Evolutionary conservation across 1,139 yeast species (phyloP), one percentile per base, ranked within the genome.

Genomic region (Yarrowia galli): DNA sequence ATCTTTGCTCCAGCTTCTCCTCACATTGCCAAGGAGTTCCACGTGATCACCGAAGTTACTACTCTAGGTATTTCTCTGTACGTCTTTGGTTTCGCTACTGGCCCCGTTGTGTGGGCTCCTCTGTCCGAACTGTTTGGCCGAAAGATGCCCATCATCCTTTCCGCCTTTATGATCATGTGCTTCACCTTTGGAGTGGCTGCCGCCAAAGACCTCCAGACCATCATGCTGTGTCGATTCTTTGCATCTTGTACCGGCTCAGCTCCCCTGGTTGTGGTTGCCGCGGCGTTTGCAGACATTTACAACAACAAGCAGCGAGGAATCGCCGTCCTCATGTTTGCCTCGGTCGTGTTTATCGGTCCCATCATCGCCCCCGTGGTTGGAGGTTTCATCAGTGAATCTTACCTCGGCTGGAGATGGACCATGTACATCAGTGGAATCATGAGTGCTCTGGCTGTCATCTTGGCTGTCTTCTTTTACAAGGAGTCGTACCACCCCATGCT

Each of bases 71-170:
- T 90, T 15, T 86, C 96, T 0, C 80, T 91, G 36, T 91, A 85
- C 73, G 96, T 91, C 23, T 74, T 89, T 54, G 97, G 97, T 23
- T 90, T 90, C 76, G 96, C 96, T 0, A 83, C 89, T 0, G 96
- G 97, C 20, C 97, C 97, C 9, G 80, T 89, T 46, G 72, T 89
- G 48, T 91, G 91, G 87, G 96, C 95, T 23, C 97, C 97, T 6
- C 75, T 90, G 58, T 88, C 93, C 10, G 96, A 89, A 76, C 75
- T 89, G 65, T 87, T 83, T 72, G 97, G 97, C 66, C 84, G 97
- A 77, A 84, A 84, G 74, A 76, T 81, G 2, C 86, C 90, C 13
- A 71, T 89, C 64, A 70, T 88, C 0, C 69, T 84, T 1, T 85
- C 92, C 1, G 75, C 83, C 13, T 79, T 90, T 46, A 84, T 89